Evolutionary conservation across 2,329 filamentous ascomycete species (phyloP).

Genomic region (Parafenestella ontariensis): DNA sequence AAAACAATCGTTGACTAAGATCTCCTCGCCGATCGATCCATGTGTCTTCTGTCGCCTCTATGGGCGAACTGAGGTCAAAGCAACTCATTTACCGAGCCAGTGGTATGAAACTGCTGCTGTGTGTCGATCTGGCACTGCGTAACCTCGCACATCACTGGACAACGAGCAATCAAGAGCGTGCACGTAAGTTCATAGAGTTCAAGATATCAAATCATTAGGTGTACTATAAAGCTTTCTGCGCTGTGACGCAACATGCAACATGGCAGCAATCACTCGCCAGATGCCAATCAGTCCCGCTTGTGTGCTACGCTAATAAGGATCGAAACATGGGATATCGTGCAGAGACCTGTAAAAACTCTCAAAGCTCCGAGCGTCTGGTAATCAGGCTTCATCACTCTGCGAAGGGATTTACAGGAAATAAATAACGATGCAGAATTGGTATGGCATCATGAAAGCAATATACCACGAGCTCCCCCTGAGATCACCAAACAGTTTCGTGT

Average conservation of each 20-base stretch:
- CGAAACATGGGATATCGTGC: constrained; percentile 24
- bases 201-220: background rate
- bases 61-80: background rate
- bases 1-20: background rate
- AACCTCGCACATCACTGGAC: constrained; percentile 9
- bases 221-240: background rate
- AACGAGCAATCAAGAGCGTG: constrained; percentile 9
- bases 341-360: constrained; percentile 25
- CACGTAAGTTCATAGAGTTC: constrained; percentile 4
- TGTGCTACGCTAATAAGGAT: constrained; percentile 17
- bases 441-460: constrained; percentile 30
- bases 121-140: constrained; percentile 6
- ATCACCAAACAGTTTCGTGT: constrained; percentile 14
- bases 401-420: constrained; percentile 31
- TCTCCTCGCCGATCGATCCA: background rate
- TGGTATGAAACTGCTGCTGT: constrained; percentile 11
- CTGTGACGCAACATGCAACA: background rate
- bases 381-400: constrained; percentile 28
- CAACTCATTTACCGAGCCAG: background rate
- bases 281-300: constrained; percentile 1
- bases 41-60: background rate
- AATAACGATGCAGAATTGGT: constrained; percentile 12
- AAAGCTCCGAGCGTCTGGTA: constrained; percentile 14
- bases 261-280: background rate
- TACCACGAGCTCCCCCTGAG: constrained; percentile 14